These are phyloP conservation scores for Fusarium praegraminearum DNA, from an alignment of 2,329 filamentous ascomycete species.

Conservation along the genomic window DNA sequence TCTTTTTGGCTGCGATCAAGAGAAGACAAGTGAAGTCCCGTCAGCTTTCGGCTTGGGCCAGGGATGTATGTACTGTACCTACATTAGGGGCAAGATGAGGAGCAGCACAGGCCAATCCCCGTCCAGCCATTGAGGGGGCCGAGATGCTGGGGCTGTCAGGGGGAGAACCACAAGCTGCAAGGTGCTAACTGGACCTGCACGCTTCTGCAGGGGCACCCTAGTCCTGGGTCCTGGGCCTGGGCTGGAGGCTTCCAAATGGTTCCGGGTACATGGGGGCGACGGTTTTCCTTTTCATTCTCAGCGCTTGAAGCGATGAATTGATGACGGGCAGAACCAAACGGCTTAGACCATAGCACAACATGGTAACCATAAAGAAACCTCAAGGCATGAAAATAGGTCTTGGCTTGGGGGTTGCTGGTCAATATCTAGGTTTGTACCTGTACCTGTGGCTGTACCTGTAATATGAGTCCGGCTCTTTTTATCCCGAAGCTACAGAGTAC, in stretches of 20 bases:
- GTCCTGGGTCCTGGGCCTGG: neutral
- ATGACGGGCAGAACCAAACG: conserved; percentile 4
- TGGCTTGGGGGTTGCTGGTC: neutral
- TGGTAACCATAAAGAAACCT: neutral
- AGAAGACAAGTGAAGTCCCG: neutral
- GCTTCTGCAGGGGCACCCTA: conserved; percentile 30
- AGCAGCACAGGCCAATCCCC: conserved; percentile 32
- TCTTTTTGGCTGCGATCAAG: neutral
- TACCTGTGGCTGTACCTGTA: neutral
- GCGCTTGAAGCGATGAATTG: conserved; percentile 6
- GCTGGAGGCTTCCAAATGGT: neutral
- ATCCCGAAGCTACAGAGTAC: conserved; percentile 11
- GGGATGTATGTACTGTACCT: conserved; percentile 38
- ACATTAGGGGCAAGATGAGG: conserved; percentile 44
- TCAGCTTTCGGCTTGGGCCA: neutral
- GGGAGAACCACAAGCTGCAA: conserved; percentile 25
- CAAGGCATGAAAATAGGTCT: neutral
- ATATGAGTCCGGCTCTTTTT: conserved; percentile 4
- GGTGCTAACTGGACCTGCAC: conserved; percentile 21
- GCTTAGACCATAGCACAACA: neutral
- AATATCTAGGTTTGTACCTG: neutral
- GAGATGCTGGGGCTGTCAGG: conserved; percentile 39
- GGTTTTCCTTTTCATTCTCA: conserved; percentile 9
- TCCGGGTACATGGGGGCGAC: conserved; percentile 26
- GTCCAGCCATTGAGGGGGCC: conserved; percentile 22